Base-by-base conservation (phyloP, 2,329 filamentous ascomycete genomes). In the Knoxdaviesia capensis region DNA sequence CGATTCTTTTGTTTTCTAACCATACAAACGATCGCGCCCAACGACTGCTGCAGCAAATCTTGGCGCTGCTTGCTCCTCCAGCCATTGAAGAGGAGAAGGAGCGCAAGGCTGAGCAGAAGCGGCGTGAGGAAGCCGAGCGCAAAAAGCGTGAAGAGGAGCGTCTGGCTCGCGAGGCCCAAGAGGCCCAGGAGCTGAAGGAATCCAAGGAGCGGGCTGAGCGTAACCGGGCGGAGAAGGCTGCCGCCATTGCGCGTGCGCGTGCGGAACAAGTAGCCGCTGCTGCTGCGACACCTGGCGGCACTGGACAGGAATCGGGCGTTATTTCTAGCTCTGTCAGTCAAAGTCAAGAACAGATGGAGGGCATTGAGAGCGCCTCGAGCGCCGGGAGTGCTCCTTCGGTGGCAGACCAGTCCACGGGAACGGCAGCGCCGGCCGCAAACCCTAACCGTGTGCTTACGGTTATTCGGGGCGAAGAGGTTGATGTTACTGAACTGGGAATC, bases 401-500 rank as follows among this genome's bases (percentile, higher is more conserved):
- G 36, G 6, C 10, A 28, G 8, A 7, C 28, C 31, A 40, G 20
- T 20, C 20, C 20, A 20, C 20, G 2, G 20, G 20, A 20, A 20
- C 20, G 20, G 11, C 33, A 5, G 34, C 44, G 7, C 39, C 44
- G 10, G 46, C 50, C 6, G 48, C 56, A 20, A 53, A 20, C 20
- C 20, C 20, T 3, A 55, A 30, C 54, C 57, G 87, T 39, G 71
- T 93, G 31, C 79, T 78, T 51, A 92, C 84, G 10, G 87, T 73
- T 2, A 86, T 98, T 42, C 69, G 87, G 46, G 88, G 87, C 30
- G 80, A 82, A 48, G 77, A 90, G 52, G 74, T 93, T 42, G 90
- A 98, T 56, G 90, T 98, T 40, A 98, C 90, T 0, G 83, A 84
- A 46, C 69, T 98, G 47, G 87, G 88, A 40, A 96, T 98, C 51